A percentile compares a stretch with the other conserved stretches of the same genome.
phyloP scores from a whole-genome alignment of 495 filamentous ascomycete genomes.

The Penicillium taxi region DNA sequence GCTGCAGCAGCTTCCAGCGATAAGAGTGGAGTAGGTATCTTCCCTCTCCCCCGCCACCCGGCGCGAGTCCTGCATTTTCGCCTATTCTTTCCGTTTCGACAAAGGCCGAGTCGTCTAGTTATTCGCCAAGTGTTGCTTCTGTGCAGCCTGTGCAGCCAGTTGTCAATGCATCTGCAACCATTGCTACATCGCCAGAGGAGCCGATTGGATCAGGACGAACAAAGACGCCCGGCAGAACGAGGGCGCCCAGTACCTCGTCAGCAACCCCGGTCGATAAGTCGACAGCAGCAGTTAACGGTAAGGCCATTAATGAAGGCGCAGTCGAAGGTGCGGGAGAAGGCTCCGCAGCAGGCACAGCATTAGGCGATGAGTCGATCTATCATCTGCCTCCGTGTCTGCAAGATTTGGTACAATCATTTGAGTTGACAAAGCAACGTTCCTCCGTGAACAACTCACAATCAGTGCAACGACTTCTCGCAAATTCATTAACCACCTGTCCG shows the following conservation, averaged over 20 bases:
- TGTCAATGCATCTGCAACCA: conserved; percentile 27
- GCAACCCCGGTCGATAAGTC: conserved; percentile 11
- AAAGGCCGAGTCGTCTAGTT: conserved; percentile 42
- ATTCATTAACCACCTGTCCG: conserved; percentile 63
- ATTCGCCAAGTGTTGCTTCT: conserved; percentile 46
- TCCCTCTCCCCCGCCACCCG: conserved; percentile 83
- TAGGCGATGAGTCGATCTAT: conserved; percentile 70
- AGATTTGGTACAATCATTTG: conserved; percentile 84
- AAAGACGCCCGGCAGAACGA: conserved; percentile 36
- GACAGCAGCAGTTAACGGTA: no score
- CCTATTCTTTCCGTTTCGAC: conserved; percentile 34
- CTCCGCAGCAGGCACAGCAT: conserved; percentile 26
- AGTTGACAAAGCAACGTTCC: conserved; percentile 65
- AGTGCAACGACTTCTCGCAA: conserved; percentile 62
- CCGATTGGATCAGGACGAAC: conserved; percentile 27
- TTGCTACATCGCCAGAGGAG: conserved; percentile 31
- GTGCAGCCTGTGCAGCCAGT: conserved; percentile 45
- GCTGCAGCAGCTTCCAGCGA: conserved; percentile 92
- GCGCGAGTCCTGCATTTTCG: conserved; percentile 42
- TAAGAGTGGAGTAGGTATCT: conserved; percentile 80
- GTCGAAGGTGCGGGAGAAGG: conserved; percentile 30
- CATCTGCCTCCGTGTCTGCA: conserved; percentile 87
- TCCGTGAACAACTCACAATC: conserved; percentile 46
- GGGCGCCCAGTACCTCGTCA: conserved; percentile 10
- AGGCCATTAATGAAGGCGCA: conserved; percentile 37